Evolutionary conservation across 345 rosid species (phyloP), one percentile per base, ranked within the genome.

Genomic region (Camelina sativa): DNA sequence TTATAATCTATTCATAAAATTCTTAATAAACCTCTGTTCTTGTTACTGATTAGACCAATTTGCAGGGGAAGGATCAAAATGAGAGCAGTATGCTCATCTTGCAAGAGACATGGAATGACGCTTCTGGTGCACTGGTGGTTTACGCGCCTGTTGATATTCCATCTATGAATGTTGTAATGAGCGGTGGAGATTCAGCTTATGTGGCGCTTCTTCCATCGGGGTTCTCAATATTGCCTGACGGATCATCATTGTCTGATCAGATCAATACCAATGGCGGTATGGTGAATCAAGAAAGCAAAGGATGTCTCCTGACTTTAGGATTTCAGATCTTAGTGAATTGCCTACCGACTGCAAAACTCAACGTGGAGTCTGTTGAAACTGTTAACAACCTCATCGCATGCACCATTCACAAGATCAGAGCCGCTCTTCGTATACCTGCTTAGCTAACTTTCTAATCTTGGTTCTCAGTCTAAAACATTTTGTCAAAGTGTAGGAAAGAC

Each of bases 81-180:
- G 86, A 83, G 35, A 83, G 50, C n/a, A 64, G 75, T 71, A 84
- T 82, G 87, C 75, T 86, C 23, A 81, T 88, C 70, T 67, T 90
- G 55, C 93, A 90, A 79, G 96, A 90, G 77, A 85, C 88, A 1
- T 88, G 91, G 85, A 79, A 40, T 19, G 91, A 86, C 53, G 66
- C 76, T 3, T 78, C 89, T 1, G 88, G 90, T 20, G 85, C 93
- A 2, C 40, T 81, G 6, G 81, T 90, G 32, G 87, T 88, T 57
- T 90, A 88, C 55, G 88, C 93, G 0, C 93, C 96, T 0, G 85
- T 88, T 3, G 93, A 90, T 62, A 8, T 80, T 3, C 74, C 78
- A 25, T 69, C 87, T 1, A 80, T 85, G 76, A 65, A 65, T 4
- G 13, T 59, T 35, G 90, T 85, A 30, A 81, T 81, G 83, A 71